Evolutionary conservation across 2,329 filamentous ascomycete species (phyloP).

Genomic region (Emergomyces africanus): DNA sequence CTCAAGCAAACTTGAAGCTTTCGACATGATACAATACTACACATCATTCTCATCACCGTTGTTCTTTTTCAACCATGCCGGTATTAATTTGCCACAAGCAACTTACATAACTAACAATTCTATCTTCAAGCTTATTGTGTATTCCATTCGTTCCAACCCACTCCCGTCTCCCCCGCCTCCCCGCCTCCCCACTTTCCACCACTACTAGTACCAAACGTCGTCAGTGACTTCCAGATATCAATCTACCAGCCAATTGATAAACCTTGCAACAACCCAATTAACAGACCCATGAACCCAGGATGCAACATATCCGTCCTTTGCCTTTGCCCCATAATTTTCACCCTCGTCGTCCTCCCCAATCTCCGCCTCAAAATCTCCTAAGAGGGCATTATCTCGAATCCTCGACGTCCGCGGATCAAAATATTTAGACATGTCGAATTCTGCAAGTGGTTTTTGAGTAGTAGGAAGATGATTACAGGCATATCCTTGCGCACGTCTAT

Average conservation of each 20-base stretch:
- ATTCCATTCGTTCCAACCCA: not conserved
- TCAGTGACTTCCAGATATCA: not conserved
- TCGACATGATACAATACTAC: too few relatives aligned
- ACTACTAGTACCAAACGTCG: too few relatives aligned
- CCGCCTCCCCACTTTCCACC: not conserved
- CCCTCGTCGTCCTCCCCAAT: slow-evolving; percentile 1
- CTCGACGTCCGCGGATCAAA: slow-evolving; percentile 12
- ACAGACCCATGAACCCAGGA: not conserved
- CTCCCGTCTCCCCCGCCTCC: too few relatives aligned
- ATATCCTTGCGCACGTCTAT: not conserved
- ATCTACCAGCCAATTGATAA: not conserved
- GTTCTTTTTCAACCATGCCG: not conserved
- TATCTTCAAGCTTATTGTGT: not conserved
- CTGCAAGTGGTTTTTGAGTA: not conserved
- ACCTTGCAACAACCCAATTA: not conserved
- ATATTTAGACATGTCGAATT: slow-evolving; percentile 10
- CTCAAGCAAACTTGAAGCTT: not conserved
- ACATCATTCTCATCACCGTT: too few relatives aligned
- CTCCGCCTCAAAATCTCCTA: slow-evolving; percentile 1
- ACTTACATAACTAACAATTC: too few relatives aligned
- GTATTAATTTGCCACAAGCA: too few relatives aligned
- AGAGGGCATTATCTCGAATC: slow-evolving; percentile 8
- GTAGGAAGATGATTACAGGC: not conserved
- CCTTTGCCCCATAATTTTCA: not conserved
- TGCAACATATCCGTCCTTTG: not conserved